Conservation (phyloP, 1,139 yeast species). For the Geotrichum macrosporum region DNA sequence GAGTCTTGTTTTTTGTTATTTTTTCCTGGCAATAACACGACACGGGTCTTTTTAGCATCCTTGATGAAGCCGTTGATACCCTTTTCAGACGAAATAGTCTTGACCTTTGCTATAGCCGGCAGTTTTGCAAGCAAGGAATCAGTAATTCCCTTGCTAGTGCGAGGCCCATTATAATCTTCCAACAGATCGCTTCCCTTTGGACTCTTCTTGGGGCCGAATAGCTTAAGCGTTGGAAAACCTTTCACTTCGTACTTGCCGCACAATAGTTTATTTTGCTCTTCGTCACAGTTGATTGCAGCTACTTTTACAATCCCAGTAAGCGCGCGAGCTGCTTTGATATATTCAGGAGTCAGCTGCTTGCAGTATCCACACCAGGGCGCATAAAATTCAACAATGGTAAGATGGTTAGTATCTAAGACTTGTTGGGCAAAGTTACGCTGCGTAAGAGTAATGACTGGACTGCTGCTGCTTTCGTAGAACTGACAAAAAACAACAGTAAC, state of each 20-base stretch:
- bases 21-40: constrained; percentile 32
- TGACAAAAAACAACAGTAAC: too few relatives aligned
- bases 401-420: constrained; percentile 64
- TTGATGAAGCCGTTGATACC: constrained; percentile 17
- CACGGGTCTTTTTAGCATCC: constrained; percentile 26
- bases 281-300: constrained; percentile 86
- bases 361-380: constrained; percentile 98
- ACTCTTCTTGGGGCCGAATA: constrained; percentile 44
- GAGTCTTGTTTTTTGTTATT: constrained; percentile 25
- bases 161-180: constrained; percentile 66
- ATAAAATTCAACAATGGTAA: constrained; percentile 83
- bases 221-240: constrained; percentile 79
- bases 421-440: constrained; percentile 58
- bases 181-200: constrained; percentile 41
- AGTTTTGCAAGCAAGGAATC: constrained; percentile 35
- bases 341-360: constrained; percentile 62
- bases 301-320: constrained; percentile 62
- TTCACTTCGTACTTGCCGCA: constrained; percentile 64
- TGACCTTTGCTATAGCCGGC: constrained; percentile 7
- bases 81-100: constrained; percentile 15
- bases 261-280: constrained; percentile 56
- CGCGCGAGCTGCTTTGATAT: constrained; percentile 57
- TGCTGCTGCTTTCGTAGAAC: constrained; percentile 46
- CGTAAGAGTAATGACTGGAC: constrained; percentile 52
- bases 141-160: constrained; percentile 57